These are phyloP conservation scores for Stentor coeruleus DNA, from an alignment of 73 alveolate genomes.

Conservation along the genomic window DNA sequence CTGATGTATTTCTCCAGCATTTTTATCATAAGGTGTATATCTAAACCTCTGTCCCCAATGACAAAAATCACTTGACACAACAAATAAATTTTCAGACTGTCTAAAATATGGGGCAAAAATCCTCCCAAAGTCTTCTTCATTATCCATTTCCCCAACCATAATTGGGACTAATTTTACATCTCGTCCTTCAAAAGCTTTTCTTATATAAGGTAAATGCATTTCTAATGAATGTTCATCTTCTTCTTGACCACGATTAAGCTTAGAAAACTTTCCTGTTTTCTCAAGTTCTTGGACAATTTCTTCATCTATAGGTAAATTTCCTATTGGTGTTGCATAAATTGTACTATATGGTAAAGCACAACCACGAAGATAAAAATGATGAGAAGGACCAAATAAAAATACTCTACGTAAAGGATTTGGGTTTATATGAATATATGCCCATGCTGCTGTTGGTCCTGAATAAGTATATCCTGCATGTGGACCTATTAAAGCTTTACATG, in stretches of 20 bases:
- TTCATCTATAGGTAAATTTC: constrained; percentile 75
- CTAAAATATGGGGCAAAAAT: constrained; percentile 67
- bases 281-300: constrained; percentile 54
- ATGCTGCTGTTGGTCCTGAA: constrained; percentile 93
- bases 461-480: constrained; percentile 98
- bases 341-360: constrained; percentile 79
- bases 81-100: constrained; percentile 75
- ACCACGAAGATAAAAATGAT: constrained; percentile 85
- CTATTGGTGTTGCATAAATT: constrained; percentile 85
- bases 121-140: constrained; percentile 68
- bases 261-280: constrained; percentile 52
- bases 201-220: constrained; percentile 92
- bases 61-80: constrained; percentile 92
- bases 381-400: constrained; percentile 96
- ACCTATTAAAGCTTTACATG: constrained; percentile 81
- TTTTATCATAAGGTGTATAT: constrained; percentile 62
- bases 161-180: constrained; percentile 83
- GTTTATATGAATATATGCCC: constrained; percentile 78
- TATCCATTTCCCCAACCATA: constrained; percentile 84
- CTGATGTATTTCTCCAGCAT: constrained; percentile 46
- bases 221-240: constrained; percentile 94
- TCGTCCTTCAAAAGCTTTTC: constrained; percentile 69
- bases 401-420: constrained; percentile 69
- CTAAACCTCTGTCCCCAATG: constrained; percentile 91
- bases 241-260: constrained; percentile 64